Base-by-base conservation (phyloP, 345 rosid genomes). In the Crucihimalaya himalaica region DNA sequence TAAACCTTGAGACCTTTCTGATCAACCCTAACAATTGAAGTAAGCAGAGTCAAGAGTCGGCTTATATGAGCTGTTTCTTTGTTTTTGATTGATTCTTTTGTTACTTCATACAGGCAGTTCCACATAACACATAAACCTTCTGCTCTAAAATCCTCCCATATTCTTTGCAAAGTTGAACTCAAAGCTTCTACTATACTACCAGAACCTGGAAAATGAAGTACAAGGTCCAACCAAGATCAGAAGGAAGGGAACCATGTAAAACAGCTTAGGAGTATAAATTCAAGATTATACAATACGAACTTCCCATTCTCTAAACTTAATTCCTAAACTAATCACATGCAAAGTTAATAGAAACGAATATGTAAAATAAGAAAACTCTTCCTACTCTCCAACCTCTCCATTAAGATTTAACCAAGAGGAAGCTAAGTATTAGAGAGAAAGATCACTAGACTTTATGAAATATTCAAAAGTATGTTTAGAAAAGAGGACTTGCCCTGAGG, bases 31-130 rank as follows among this genome's bases (percentile, higher is more conserved):
- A 88, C 76, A 11, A 64, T 40, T 54, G 87, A 78, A 70, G 81
- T 70, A 58, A 85, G 83, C 66, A 93, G 58, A 18, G 83, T 74
- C 72, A 90, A 73, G 63, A 90, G 78, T 21, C 79, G 63, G 63
- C 77, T 74, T 28, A 86, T 76, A 74, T 85, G 87, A 70, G 39
- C 55, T 56, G 58, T 35, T 42, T 57, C 55, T 39, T 67, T 51
- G 12, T 78, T 78, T 12, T 54, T 40, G 43, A 76, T 64, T 76
- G 81, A 63, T 32, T 63, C 70, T 14, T 39, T 74, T 55, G 82
- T 85, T 78, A 81, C 83, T 67, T 74, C 54, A 78, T 80, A 73
- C 71, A 93, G 70, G 85, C 87, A 80, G 55, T 80, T 54, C 86
- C 89, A 86, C 52, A 90, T 50, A 68, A 82, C 63, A 57, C 34